phyloP scores from a whole-genome alignment of 2,329 filamentous ascomycete species.

The Diaporthe sp. region DNA sequence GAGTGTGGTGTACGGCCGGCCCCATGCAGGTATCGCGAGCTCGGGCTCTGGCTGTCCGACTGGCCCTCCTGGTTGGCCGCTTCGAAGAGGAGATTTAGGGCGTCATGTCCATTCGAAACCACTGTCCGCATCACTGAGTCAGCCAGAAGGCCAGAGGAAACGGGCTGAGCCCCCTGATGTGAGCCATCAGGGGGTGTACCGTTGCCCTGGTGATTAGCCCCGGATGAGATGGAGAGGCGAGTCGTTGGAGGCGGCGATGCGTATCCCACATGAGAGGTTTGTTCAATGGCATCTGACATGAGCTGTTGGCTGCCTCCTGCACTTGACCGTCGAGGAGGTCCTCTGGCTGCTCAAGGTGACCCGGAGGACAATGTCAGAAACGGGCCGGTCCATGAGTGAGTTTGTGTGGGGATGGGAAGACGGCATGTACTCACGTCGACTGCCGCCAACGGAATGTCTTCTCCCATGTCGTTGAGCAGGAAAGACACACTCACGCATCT shows the following conservation, averaged over 20 bases:
- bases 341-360: not conserved
- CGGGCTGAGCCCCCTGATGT: not conserved
- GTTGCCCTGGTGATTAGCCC: not conserved
- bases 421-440: not conserved
- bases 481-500: conserved; percentile 10
- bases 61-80: not conserved
- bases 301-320: not conserved
- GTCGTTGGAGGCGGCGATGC: conserved; percentile 6
- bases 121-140: conserved; percentile 10
- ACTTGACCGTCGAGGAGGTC: not conserved
- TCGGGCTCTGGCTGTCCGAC: not conserved
- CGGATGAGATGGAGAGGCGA: not conserved
- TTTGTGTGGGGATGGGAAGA: not conserved
- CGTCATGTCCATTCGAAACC: not conserved
- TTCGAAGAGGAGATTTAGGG: not conserved
- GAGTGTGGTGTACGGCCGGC: not conserved
- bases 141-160: not conserved
- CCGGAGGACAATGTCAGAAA: not conserved
- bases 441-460: not conserved
- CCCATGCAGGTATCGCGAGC: no score
- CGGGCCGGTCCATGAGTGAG: not conserved
- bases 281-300: not conserved
- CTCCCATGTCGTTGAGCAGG: not conserved
- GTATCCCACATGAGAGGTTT: not conserved
- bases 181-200: not conserved